Evolutionary conservation across 768 basidiomycete species (phyloP), one percentile per base, ranked within the genome.

Genomic region (Mycena sanguinolenta): DNA sequence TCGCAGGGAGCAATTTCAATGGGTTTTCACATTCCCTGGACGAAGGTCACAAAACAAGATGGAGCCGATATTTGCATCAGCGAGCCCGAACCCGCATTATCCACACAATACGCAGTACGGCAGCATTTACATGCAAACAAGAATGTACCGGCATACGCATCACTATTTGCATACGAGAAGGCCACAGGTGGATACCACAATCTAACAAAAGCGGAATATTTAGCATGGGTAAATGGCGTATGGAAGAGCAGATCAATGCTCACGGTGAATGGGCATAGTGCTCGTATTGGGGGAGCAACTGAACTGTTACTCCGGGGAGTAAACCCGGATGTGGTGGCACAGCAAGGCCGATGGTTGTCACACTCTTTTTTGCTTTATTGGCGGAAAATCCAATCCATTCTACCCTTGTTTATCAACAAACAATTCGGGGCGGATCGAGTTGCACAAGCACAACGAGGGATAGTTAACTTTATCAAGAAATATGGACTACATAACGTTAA

Each of bases 311-410:
- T 82, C 0, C 32, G 28, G 0, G 79, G 80, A 0, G 68, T 77
- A 1, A 74, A 77, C 0, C 82, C 83, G 1, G 77, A 83, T 5
- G 63, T 82, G 0, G 79, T 84, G 0, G 79, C 80, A 2, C 72
- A 75, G 0, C 78, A 77, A 53, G 83, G 82, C 0, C 66, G 78
- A 0, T 85, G 83, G 83, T 76, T 71, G 0, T 81, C 79, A 0
- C 54, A 71, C 8, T 74, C 79, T 10, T 82, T 83, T 34, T 61
- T 82, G 0, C 30, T 58, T 13, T 65, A 65, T 50, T 65, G 64
- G 64, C 54, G 55, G 30, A 46, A 38, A 10, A 58, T 65, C 17
- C 30, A 65, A 23, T 19, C 32, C 13, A 65, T 65, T 10, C 27
- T 65, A 27, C 63, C 55, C 10, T 32, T 59, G 2, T 65, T 57